These are phyloP conservation scores for Athelia psychrophila DNA, from an alignment of 1,284 basidiomycete genomes.

Conservation along the genomic window DNA sequence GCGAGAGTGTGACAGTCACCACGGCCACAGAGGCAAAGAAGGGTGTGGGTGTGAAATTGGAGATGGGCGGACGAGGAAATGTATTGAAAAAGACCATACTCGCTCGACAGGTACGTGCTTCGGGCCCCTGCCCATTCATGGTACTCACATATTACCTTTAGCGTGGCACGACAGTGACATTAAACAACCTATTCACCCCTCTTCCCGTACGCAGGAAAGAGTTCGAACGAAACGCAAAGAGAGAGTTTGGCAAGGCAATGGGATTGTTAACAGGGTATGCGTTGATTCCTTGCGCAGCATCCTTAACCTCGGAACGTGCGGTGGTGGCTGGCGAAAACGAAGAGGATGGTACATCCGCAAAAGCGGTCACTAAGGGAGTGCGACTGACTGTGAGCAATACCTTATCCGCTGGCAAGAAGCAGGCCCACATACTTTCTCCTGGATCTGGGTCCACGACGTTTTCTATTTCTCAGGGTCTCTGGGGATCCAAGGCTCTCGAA, in stretches of 20 bases:
- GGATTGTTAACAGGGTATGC: conserved; percentile 88
- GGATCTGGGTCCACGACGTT: neutral
- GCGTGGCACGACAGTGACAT: conserved; percentile 84
- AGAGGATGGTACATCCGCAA: neutral
- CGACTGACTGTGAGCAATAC: conserved; percentile 74
- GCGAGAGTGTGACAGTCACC: conserved; percentile 65
- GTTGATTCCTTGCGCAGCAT: conserved; percentile 68
- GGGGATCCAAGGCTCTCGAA: conserved; percentile 82
- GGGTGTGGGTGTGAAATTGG: conserved; percentile 78
- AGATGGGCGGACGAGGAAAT: conserved; percentile 49
- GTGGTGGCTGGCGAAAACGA: too few relatives aligned
- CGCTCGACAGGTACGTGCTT: conserved; percentile 66
- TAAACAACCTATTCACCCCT: conserved; percentile 76
- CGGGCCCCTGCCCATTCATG: neutral
- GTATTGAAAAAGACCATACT: conserved; percentile 42
- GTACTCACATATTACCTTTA: conserved; percentile 28
- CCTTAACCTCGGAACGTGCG: neutral
- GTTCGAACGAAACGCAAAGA: conserved; percentile 85
- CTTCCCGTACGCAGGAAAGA: conserved; percentile 93
- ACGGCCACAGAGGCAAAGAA: conserved; percentile 73
- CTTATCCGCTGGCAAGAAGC: neutral
- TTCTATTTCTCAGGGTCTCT: conserved; percentile 49
- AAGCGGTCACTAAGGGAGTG: conserved; percentile 43
- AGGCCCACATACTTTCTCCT: neutral
- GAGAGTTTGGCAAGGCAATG: conserved; percentile 88